Conservation (phyloP, 1,284 basidiomycete genomes). For the Ceratobasidium sp. region DNA sequence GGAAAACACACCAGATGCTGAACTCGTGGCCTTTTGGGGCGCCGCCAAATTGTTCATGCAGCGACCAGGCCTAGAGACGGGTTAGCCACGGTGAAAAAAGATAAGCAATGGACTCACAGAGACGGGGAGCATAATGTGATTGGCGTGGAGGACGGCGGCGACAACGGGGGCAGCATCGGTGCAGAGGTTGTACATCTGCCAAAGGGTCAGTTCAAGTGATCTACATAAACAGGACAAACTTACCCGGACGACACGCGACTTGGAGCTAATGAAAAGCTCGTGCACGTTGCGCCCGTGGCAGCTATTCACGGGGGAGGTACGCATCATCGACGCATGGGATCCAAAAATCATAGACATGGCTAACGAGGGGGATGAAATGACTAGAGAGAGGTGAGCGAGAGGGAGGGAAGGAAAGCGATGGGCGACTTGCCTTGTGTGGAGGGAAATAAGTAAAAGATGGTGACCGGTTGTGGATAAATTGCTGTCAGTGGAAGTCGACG, state of each 20-base stretch:
- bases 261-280: slow-evolving; percentile 63
- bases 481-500: too few species aligned
- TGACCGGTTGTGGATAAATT: too few species aligned
- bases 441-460: too few species aligned
- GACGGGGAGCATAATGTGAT: slow-evolving; percentile 53
- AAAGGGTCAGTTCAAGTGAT: slow-evolving; percentile 42
- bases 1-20: slow-evolving; percentile 70
- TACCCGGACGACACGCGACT: slow-evolving; percentile 67
- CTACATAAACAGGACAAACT: slow-evolving; percentile 51
- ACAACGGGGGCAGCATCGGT: slow-evolving; percentile 58
- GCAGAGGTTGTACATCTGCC: slow-evolving; percentile 59
- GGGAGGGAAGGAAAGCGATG: background rate
- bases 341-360: too few species aligned
- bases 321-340: too few species aligned
- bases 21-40: slow-evolving; percentile 50
- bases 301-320: background rate
- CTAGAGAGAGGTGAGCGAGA: background rate
- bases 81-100: background rate
- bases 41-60: slow-evolving; percentile 57
- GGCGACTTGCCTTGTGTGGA: too few species aligned
- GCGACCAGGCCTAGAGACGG: slow-evolving; percentile 62
- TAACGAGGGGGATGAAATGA: too few species aligned
- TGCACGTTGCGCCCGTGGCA: slow-evolving; percentile 53
- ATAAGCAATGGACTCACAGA: slow-evolving; percentile 49
- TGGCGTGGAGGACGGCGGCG: slow-evolving; percentile 54